Evolutionary conservation across 2,329 filamentous ascomycete species (phyloP).

Genomic region (Helicocarpus griseus): DNA sequence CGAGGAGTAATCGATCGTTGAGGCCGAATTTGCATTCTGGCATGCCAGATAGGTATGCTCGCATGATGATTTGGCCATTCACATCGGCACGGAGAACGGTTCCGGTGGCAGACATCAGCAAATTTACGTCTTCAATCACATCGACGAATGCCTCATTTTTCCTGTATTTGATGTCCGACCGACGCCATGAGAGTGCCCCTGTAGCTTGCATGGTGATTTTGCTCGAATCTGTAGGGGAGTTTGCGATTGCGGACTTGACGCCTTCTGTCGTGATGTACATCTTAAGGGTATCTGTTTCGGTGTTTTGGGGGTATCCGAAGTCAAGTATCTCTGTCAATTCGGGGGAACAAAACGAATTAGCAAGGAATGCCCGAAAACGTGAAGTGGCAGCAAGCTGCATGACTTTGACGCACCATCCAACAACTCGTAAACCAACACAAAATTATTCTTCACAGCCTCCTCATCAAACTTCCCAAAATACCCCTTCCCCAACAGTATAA

Average conservation of each 20-base stretch:
- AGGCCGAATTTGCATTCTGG: slow-evolving; percentile 98
- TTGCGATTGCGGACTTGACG: slow-evolving; percentile 69
- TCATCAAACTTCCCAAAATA: slow-evolving; percentile 99
- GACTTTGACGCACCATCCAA: slow-evolving; percentile 72
- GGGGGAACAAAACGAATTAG: slow-evolving; percentile 1
- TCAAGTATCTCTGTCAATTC: slow-evolving; percentile 79
- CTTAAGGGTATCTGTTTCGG: slow-evolving; percentile 95
- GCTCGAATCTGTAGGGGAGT: slow-evolving; percentile 73
- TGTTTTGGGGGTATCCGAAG: slow-evolving; percentile 98
- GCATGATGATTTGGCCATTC: slow-evolving; percentile 96
- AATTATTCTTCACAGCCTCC: slow-evolving; percentile 99
- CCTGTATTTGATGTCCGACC: slow-evolving; percentile 95
- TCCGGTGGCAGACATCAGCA: slow-evolving; percentile 96
- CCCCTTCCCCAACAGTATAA: slow-evolving; percentile 80
- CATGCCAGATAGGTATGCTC: slow-evolving; percentile 89
- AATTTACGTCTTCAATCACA: slow-evolving; percentile 97
- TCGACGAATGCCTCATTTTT: slow-evolving; percentile 99
- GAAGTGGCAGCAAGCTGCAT: too few species aligned
- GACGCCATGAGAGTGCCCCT: slow-evolving; percentile 90
- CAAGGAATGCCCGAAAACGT: not conserved
- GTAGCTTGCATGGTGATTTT: slow-evolving; percentile 99
- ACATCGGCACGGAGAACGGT: slow-evolving; percentile 93
- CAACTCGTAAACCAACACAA: slow-evolving; percentile 95
- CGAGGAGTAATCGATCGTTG: slow-evolving; percentile 89
- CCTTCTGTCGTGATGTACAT: slow-evolving; percentile 99